Evolutionary conservation across 257 asterid species (phyloP).

Genomic region (Salvia splendens): DNA sequence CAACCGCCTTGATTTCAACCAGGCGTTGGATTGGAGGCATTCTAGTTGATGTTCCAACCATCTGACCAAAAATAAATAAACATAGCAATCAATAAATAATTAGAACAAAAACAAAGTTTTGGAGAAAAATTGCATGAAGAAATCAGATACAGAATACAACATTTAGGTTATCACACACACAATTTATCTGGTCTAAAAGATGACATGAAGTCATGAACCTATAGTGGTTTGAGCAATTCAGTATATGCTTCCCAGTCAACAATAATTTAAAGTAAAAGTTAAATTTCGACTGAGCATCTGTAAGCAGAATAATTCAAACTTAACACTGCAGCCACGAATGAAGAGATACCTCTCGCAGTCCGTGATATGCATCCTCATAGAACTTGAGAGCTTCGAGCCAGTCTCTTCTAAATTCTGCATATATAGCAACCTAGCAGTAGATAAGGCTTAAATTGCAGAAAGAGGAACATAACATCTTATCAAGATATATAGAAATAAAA

Average conservation of each 20-base stretch:
- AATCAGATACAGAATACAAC: constrained; percentile 11
- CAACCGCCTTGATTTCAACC: constrained; percentile 83
- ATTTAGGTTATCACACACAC: constrained; percentile 5
- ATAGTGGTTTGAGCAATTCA: constrained; percentile 6
- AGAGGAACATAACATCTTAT: constrained; percentile 28
- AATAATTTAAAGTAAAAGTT: not conserved
- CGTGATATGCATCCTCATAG: constrained; percentile 88
- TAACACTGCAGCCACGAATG: constrained; percentile 21
- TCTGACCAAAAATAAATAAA: constrained; percentile 40
- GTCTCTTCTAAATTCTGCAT: constrained; percentile 95
- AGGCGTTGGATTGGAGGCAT: constrained; percentile 87
- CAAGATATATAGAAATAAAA: constrained; percentile 15
- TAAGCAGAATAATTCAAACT: constrained; percentile 24
- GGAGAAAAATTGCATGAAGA: too few relatives aligned
- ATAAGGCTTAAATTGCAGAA: constrained; percentile 50
- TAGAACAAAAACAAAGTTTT: constrained; percentile 18
- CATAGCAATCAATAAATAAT: not conserved
- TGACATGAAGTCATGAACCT: constrained; percentile 2
- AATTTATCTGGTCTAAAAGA: constrained; percentile 19
- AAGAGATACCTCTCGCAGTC: constrained; percentile 74
- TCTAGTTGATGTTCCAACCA: constrained; percentile 88
- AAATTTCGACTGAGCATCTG: constrained; percentile 14
- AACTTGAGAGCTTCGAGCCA: constrained; percentile 91
- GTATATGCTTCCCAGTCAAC: constrained; percentile 4
- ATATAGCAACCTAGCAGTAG: constrained; percentile 91